Percentiles rank a stretch among this genome's conserved stretches.
phyloP scores from a whole-genome alignment of 2,329 filamentous ascomycete genomes.

The Epicoccum nigrum region DNA sequence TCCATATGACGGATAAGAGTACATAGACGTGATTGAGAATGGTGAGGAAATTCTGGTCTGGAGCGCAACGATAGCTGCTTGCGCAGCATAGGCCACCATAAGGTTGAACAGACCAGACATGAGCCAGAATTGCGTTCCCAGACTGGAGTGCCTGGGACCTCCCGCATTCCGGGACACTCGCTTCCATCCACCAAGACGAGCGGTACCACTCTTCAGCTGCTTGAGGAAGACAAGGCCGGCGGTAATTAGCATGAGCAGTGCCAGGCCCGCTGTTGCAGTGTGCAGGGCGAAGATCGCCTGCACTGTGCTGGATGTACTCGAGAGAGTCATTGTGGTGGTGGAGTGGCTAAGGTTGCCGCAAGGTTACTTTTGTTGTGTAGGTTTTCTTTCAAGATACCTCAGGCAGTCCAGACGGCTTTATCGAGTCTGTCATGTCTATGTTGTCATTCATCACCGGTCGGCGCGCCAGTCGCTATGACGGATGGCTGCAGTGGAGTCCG shows the following conservation, averaged over 20 bases:
- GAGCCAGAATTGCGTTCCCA: conserved; percentile 23
- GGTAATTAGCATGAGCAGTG: conserved; percentile 16
- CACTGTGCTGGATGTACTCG: conserved; percentile 21
- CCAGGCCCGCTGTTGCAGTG: conserved; percentile 21
- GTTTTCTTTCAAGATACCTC: background rate
- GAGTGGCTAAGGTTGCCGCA: background rate
- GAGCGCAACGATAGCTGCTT: conserved; percentile 22
- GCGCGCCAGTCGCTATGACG: conserved; percentile 13
- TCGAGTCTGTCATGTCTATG: background rate
- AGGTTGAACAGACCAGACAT: conserved; percentile 23
- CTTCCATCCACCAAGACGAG: conserved; percentile 16
- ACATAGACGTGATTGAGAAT: conserved; percentile 23
- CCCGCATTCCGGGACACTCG: conserved; percentile 6
- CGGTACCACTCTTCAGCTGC: conserved; percentile 19
- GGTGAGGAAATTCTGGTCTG: conserved; percentile 21
- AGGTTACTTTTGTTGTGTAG: background rate
- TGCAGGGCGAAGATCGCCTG: conserved; percentile 27
- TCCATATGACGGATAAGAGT: conserved; percentile 22
- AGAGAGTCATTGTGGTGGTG: conserved; percentile 13
- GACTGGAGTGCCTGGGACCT: conserved; percentile 15
- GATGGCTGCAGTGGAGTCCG: conserved; percentile 1
- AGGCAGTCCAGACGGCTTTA: conserved; percentile 5
- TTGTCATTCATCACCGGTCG: conserved; percentile 9
- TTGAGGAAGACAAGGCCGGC: conserved; percentile 18
- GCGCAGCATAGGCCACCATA: conserved; percentile 22